phyloP scores from a whole-genome alignment of 1,284 basidiomycete species.

The Cerrena zonata region DNA sequence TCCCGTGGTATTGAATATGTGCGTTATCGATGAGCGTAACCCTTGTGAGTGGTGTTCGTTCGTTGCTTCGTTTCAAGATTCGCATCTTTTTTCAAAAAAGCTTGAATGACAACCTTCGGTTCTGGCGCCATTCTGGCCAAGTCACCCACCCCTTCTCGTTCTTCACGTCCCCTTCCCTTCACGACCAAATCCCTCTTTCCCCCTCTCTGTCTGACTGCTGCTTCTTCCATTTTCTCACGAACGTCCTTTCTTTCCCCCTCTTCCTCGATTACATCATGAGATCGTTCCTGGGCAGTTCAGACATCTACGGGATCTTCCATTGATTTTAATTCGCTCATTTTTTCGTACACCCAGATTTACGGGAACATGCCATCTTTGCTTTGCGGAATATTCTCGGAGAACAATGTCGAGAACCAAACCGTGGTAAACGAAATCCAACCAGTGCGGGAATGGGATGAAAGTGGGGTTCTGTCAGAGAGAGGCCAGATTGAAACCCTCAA shows the following conservation, averaged over 20 bases:
- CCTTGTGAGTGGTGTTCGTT: constrained; percentile 86
- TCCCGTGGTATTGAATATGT: constrained; percentile 76
- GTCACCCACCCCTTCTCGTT: too few relatives aligned
- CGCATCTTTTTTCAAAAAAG: neutral
- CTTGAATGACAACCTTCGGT: neutral
- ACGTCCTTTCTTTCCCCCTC: neutral
- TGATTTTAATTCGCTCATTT: constrained; percentile 3
- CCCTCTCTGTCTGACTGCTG: neutral
- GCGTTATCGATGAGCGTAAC: constrained; percentile 83
- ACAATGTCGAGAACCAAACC: constrained; percentile 74
- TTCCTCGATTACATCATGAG: constrained; percentile 1
- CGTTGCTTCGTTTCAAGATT: neutral
- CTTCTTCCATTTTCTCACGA: neutral
- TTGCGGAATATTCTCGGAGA: constrained; percentile 71
- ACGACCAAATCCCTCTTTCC: neutral
- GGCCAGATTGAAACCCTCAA: too few relatives aligned
- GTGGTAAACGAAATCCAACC: constrained; percentile 72
- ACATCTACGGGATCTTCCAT: neutral
- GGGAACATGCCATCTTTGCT: constrained; percentile 84
- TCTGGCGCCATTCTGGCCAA: neutral
- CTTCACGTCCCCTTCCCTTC: neutral
- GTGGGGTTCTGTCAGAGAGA: constrained; percentile 28
- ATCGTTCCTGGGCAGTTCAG: neutral
- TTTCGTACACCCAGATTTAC: constrained; percentile 56
- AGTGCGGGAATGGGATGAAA: constrained; percentile 49